Evolutionary conservation across 805 yeast species (phyloP).

Genomic region (Metschnikowia hibisci): DNA sequence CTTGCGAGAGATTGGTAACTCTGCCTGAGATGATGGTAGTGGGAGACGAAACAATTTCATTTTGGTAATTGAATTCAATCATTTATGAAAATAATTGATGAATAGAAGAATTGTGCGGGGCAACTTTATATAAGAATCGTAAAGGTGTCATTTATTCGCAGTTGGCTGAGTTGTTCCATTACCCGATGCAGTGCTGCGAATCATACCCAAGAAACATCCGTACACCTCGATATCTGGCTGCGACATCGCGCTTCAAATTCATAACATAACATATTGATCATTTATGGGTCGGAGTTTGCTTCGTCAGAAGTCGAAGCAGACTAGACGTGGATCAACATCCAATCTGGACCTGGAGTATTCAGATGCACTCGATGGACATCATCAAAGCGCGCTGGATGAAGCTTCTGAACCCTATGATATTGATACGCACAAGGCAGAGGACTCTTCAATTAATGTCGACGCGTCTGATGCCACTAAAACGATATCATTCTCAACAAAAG

Average conservation of each 20-base stretch:
- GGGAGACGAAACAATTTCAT: slow-evolving; percentile 41
- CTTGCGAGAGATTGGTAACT: slow-evolving; percentile 19
- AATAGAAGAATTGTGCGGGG: too few species aligned
- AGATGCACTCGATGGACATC: not conserved
- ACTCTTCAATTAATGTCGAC: too few species aligned
- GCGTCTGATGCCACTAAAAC: too few species aligned
- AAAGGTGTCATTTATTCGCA: too few species aligned
- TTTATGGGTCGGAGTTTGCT: too few species aligned
- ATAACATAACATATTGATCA: too few species aligned
- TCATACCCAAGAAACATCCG: not conserved
- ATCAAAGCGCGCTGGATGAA: not conserved
- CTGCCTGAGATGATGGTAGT: slow-evolving; percentile 34
- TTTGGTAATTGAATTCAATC: slow-evolving; percentile 28
- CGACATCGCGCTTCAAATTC: too few species aligned
- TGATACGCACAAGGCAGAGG: not conserved
- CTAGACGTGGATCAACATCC: not conserved
- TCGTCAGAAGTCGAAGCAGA: not conserved
- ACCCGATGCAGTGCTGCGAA: too few species aligned
- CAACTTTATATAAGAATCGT: too few species aligned
- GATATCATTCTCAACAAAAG: too few species aligned
- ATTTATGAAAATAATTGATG: slow-evolving; percentile 6
- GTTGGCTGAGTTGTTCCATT: too few species aligned
- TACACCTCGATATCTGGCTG: too few species aligned
- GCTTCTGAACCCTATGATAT: not conserved
- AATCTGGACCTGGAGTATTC: not conserved